These are phyloP conservation scores for Buddleja alternifolia DNA, from an alignment of 257 asterid species.

Conservation along the genomic window DNA sequence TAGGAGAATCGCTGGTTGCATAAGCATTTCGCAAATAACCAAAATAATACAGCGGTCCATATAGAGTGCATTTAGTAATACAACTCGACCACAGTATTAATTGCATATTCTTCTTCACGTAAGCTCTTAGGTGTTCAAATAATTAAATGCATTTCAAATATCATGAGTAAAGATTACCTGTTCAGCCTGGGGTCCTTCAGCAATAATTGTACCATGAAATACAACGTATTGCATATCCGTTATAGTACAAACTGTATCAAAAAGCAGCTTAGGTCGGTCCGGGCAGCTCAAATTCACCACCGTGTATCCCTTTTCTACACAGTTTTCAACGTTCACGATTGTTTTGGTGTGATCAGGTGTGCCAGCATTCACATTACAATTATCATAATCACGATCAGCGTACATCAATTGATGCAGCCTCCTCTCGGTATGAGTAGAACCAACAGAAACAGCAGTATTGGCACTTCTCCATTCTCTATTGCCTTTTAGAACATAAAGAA, in stretches of 20 bases:
- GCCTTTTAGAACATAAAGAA: constrained; percentile 65
- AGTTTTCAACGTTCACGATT: constrained; percentile 48
- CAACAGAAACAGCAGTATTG: constrained; percentile 70
- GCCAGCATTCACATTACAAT: constrained; percentile 19
- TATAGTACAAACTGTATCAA: constrained; percentile 67
- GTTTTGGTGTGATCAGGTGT: constrained; percentile 36
- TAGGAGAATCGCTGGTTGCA: neutral
- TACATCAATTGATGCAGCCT: constrained; percentile 92
- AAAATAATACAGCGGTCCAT: constrained; percentile 17
- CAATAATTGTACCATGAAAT: constrained; percentile 59
- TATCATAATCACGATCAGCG: constrained; percentile 68
- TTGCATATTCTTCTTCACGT: neutral
- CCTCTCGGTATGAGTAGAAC: constrained; percentile 70
- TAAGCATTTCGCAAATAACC: neutral
- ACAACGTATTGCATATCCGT: constrained; percentile 75
- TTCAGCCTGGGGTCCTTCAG: constrained; percentile 61
- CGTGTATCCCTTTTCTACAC: constrained; percentile 54
- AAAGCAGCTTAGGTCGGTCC: constrained; percentile 69
- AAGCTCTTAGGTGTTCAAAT: neutral
- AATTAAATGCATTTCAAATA: neutral
- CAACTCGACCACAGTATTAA: constrained; percentile 2
- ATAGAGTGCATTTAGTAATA: neutral
- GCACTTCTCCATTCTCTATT: constrained; percentile 65
- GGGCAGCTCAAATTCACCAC: constrained; percentile 53
- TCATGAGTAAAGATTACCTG: constrained; percentile 40